These are phyloP conservation scores for Calocybe gambosa DNA, from an alignment of 1,284 basidiomycete species.

Conservation along the genomic window DNA sequence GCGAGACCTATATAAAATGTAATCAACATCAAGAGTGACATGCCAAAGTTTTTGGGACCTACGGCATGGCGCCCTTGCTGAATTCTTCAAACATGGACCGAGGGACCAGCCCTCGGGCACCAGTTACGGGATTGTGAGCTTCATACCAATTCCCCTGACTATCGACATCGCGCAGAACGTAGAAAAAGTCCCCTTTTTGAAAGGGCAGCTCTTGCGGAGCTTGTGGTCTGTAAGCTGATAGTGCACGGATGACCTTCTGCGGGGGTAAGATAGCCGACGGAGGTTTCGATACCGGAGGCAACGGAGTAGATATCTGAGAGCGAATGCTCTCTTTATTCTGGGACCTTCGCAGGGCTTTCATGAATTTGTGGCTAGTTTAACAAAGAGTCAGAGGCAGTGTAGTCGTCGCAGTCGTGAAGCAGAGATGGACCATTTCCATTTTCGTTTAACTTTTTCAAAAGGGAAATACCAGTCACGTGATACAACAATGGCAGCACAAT, in stretches of 20 bases:
- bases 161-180: slow-evolving; percentile 78
- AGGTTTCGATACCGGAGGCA: slow-evolving; percentile 63
- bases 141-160: slow-evolving; percentile 67
- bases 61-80: slow-evolving; percentile 63
- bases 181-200: slow-evolving; percentile 95
- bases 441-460: slow-evolving; percentile 9
- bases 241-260: slow-evolving; percentile 92
- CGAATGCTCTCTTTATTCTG: slow-evolving; percentile 59
- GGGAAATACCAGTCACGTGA: slow-evolving; percentile 10
- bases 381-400: slow-evolving; percentile 12
- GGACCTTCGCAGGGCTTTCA: slow-evolving; percentile 86
- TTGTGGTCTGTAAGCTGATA: slow-evolving; percentile 62
- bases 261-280: slow-evolving; percentile 73
- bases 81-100: slow-evolving; percentile 85
- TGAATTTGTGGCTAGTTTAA: slow-evolving; percentile 30
- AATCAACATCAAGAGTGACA: slow-evolving; percentile 4
- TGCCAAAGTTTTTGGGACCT: slow-evolving; percentile 26
- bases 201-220: slow-evolving; percentile 89
- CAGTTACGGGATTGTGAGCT: slow-evolving; percentile 88
- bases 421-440: slow-evolving; percentile 11
- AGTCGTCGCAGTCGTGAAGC: slow-evolving; percentile 23
- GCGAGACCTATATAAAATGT: slow-evolving; percentile 22
- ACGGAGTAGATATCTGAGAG: slow-evolving; percentile 63
- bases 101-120: slow-evolving; percentile 89
- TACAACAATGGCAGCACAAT: too few relatives aligned